These are phyloP conservation scores for Moesziomyces parantarcticus DNA, from an alignment of 1,284 basidiomycete species.

Conservation along the genomic window DNA sequence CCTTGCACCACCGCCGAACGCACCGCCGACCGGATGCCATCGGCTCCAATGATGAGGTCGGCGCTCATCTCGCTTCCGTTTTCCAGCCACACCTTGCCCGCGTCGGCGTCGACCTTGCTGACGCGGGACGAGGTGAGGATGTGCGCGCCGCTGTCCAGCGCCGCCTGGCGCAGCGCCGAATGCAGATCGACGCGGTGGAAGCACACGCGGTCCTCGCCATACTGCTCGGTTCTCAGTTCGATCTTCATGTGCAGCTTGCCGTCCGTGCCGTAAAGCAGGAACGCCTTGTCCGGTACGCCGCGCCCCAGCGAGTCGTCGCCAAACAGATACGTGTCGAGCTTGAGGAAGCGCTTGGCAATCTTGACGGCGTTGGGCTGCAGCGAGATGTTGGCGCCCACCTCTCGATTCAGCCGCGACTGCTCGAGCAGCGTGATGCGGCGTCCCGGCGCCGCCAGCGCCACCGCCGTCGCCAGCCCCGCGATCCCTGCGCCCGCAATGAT, in stretches of 20 bases:
- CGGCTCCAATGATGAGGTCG: conserved; percentile 63
- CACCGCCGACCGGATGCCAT: conserved; percentile 68
- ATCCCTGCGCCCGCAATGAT: conserved; percentile 14
- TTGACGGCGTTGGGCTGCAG: conserved; percentile 19
- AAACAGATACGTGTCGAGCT: conserved; percentile 11
- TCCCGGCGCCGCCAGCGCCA: conserved; percentile 3
- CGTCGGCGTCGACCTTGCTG: conserved; percentile 35
- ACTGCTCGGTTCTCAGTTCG: conserved; percentile 4
- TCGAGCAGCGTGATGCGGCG: conserved; percentile 7
- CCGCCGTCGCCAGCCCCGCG: conserved; percentile 14
- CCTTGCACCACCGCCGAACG: conserved; percentile 65
- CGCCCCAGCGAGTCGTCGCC: conserved; percentile 8
- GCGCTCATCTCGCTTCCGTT: conserved; percentile 42
- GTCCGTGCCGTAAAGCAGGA: conserved; percentile 9
- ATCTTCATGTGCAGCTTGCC: conserved; percentile 11
- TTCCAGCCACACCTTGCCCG: conserved; percentile 43
- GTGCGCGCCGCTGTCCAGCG: conserved; percentile 12
- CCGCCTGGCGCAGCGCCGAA: conserved; percentile 5
- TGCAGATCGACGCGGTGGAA: conserved; percentile 17
- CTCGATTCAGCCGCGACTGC: conserved; percentile 11
- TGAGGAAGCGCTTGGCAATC: conserved; percentile 14
- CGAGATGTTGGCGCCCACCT: conserved; percentile 17
- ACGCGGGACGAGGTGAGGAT: conserved; percentile 21
- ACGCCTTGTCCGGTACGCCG: conserved; percentile 11
- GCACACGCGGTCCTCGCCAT: conserved; percentile 14